Base-by-base conservation (phyloP, 2,329 filamentous ascomycete species). In the Phyllosticta ampelicida region DNA sequence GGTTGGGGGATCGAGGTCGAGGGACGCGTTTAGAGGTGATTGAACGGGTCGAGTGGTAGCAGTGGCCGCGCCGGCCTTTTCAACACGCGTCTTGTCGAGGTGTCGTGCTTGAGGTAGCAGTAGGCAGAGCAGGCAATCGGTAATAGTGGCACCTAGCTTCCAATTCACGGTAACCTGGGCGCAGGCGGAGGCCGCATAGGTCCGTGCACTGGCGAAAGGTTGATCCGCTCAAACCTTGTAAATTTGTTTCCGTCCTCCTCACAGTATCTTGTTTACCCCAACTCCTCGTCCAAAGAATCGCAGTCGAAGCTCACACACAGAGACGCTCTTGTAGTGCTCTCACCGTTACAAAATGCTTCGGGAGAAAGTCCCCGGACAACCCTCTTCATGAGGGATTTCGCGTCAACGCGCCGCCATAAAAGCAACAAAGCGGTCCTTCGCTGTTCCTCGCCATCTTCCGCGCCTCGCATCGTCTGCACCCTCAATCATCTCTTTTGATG, bases 311-410 rank as follows among this genome's bases (percentile, higher is more conserved):
- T 90, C 77, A 90, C 89, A 86, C 78, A 95, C 89, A 86, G 89
- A 60, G 58, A 82, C 70, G 70, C 68, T 67, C 73, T 67, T 68
- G 69, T 68, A 71, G 67, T 67, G 68, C 70, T 67, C 63, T 66
- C 67, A 67, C 63, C 57, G 67, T 75, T 70, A 69, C 67, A 72
- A 55, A 72, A 65, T 63, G 91, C 91, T 96, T 96, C 94, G 90
- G 92, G 92, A 96, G 92, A 97, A 97, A 97, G 92, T 97, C 92
- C 92, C 92, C 92, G 92, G 92, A 96, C 91, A 86, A 63, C 77
- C 81, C 80, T 66, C 70, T 71, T 76, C 73, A 77, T 56, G 62
- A 63, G 78, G 77, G 72, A 76, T 74, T 82, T 65, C 70, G 91
- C 90, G 89, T 90, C 95, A 95, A 96, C 89, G 90, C 91, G 89